Evolutionary conservation across 164 flowering plant genomes (phyloP).

Genomic region (Annona squamosa): DNA sequence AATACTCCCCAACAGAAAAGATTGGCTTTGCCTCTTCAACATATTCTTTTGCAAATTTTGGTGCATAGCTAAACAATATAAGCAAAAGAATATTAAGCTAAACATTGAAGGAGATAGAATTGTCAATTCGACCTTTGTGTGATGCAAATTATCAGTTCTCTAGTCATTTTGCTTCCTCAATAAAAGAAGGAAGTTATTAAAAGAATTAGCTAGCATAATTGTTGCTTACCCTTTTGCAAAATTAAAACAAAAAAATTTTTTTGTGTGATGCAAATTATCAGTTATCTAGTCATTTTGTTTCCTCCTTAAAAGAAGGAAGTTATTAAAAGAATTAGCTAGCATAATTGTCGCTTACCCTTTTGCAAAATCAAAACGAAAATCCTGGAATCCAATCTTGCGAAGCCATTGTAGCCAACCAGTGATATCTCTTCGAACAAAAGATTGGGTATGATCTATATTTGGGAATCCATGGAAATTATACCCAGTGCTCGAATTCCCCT

Average conservation of each 20-base stretch:
- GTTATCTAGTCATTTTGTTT: no score
- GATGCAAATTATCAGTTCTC: no score
- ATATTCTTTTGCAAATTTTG: conserved; percentile 83
- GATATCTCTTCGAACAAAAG: conserved; percentile 74
- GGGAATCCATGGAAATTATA: conserved; percentile 89
- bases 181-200: background rate
- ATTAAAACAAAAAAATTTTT: no score
- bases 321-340: background rate
- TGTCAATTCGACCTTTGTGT: no score
- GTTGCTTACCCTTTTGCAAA: conserved; percentile 79
- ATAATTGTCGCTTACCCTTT: conserved; percentile 51
- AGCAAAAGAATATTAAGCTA: conserved; percentile 3
- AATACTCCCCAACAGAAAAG: conserved; percentile 88
- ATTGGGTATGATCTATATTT: conserved; percentile 78
- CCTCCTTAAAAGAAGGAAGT: background rate
- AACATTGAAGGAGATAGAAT: background rate
- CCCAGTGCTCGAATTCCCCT: conserved; percentile 89
- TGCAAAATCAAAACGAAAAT: conserved; percentile 97
- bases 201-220: background rate
- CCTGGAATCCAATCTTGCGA: conserved; percentile 73
- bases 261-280: no score
- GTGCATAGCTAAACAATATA: conserved; percentile 49
- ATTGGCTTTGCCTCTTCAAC: conserved; percentile 72
- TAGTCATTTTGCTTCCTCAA: no score
- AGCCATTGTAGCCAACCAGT: conserved; percentile 77